phyloP scores from a whole-genome alignment of 441 rosid species.

The Eutrema salsugineum region DNA sequence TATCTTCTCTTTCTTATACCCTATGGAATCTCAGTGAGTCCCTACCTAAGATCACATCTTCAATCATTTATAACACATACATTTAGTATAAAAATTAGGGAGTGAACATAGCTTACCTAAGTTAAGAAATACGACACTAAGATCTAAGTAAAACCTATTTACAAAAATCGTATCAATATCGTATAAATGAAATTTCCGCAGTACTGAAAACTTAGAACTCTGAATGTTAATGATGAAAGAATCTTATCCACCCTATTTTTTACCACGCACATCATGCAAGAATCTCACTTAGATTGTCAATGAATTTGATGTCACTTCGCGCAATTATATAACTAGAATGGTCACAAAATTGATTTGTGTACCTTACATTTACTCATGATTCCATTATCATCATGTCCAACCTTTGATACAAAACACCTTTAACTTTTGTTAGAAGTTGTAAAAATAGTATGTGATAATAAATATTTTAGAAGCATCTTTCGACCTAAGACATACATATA shows the following conservation, averaged over 20 bases:
- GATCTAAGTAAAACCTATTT: neutral
- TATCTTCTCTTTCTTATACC: conserved; percentile 5
- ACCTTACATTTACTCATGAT: neutral
- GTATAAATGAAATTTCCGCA: neutral
- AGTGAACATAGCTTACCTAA: neutral
- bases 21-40: conserved; percentile 27
- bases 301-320: neutral
- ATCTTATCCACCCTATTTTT: neutral
- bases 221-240: neutral
- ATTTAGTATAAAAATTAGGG: neutral
- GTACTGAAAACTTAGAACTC: neutral
- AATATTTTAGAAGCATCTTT: neutral
- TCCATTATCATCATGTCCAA: neutral
- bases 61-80: conserved; percentile 30
- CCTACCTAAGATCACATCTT: conserved; percentile 34
- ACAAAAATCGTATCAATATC: neutral
- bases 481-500: neutral
- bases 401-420: neutral
- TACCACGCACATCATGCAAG: neutral
- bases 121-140: neutral
- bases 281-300: neutral
- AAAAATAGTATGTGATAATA: neutral
- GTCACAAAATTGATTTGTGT: neutral
- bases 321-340: neutral
- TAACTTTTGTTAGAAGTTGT: neutral